Evolutionary conservation across 1,284 basidiomycete species (phyloP).

Genomic region (Rugosomyces carneus): DNA sequence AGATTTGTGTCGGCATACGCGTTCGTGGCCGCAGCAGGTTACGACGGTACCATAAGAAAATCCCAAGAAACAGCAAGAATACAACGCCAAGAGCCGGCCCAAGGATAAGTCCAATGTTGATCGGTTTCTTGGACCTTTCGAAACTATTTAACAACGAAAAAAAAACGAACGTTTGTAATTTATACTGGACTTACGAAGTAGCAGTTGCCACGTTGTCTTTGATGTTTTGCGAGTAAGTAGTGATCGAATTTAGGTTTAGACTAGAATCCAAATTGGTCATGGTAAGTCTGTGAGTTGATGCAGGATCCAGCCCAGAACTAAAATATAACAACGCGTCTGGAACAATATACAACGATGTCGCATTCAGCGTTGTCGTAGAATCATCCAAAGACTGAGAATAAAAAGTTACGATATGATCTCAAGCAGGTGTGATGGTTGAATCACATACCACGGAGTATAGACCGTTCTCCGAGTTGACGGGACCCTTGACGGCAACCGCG

Average conservation of each 20-base stretch:
- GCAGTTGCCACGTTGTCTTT: not conserved
- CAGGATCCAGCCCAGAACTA: slow-evolving; percentile 27
- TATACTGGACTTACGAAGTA: slow-evolving; percentile 3
- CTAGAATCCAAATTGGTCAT: slow-evolving; percentile 21
- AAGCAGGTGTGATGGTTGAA: not conserved
- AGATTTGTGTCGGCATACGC: not conserved
- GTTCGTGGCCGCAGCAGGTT: not conserved
- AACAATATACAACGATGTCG: slow-evolving; percentile 27
- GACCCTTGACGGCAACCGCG: slow-evolving; percentile 24
- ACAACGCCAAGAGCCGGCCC: slow-evolving; percentile 14
- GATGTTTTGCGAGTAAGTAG: slow-evolving; percentile 13
- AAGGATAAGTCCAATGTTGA: slow-evolving; percentile 15
- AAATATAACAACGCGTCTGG: slow-evolving; percentile 29
- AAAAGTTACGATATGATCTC: too few relatives aligned
- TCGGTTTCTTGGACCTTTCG: slow-evolving; percentile 8
- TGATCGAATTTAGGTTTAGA: slow-evolving; percentile 19
- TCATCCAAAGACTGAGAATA: slow-evolving; percentile 28
- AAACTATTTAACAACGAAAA: not conserved
- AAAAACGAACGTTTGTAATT: not conserved
- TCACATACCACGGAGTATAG: slow-evolving; percentile 24
- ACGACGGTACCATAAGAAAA: slow-evolving; percentile 16
- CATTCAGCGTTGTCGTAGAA: slow-evolving; percentile 20
- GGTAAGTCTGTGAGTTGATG: slow-evolving; percentile 21
- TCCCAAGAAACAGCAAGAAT: slow-evolving; percentile 8
- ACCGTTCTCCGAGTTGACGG: slow-evolving; percentile 20